Base-by-base conservation (phyloP, 768 basidiomycete genomes). In the Kwoniella mangroviensis region DNA sequence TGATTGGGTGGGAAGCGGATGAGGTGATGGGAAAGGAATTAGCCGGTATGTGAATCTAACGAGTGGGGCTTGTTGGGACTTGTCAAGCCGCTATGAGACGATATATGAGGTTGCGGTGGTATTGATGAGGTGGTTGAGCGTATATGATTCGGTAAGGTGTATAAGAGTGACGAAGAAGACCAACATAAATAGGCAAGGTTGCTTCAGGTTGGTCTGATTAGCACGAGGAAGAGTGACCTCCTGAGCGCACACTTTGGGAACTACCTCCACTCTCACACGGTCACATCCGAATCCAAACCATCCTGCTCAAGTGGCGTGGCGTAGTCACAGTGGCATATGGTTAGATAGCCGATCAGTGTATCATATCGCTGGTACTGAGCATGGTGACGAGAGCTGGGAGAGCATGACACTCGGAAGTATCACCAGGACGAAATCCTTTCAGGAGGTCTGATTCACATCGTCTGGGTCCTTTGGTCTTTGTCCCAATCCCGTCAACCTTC, bases 211-310 rank as follows among this genome's bases (percentile, higher is more conserved):
- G 34, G 34, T 34, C 34, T 34, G 34, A 34, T 34, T 34, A 34
- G 34, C 34, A 34, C 34, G 34, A 6, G 34, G 3, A 4, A 34
- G 34, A 34, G 34, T 34, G 34, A 34, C 34, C 34, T 34, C 34
- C 34, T 34, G 34, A 34, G 34, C 34, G 34, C 34, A 34, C 34
- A 34, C 19, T 34, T 17, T 13, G 26, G 57, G 51, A 42, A 64
- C 52, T 41, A 65, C 64, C 64, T 61, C 66, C 57, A 60, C 66
- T 49, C 41, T 67, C 66, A 58, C 66, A 67, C 66, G 66, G 49
- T 67, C 45, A 49, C 45, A 49, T 49, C 45, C 45, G 45, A 11
- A 7, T 26, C 51, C 45, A 11, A 11, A 51, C 51, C 24, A 42
- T 61, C 62, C 43, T 53, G 22, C 22, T 7, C 22, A 21, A 51